A percentile compares a stretch with the other conserved stretches of the same genome.
These are phyloP conservation scores for Hypericum perforatum DNA, from an alignment of 345 rosid genomes.

Conservation along the genomic window DNA sequence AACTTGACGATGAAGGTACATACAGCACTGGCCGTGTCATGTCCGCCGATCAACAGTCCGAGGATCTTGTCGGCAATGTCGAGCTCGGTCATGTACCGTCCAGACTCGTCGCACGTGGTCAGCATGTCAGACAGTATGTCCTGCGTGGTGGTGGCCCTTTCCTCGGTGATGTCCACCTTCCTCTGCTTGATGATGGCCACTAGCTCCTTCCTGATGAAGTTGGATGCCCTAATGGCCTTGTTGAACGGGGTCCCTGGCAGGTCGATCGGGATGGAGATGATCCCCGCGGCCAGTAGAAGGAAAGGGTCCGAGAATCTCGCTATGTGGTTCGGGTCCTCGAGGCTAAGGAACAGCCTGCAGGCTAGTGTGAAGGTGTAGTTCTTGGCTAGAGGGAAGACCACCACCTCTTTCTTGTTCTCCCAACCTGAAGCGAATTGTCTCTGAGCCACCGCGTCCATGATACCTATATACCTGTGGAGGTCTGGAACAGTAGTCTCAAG, in stretches of 20 bases:
- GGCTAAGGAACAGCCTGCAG: conserved; percentile 21
- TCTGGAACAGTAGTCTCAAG: too few relatives aligned
- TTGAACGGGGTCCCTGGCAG: conserved; percentile 24
- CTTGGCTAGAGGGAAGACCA: conserved; percentile 26
- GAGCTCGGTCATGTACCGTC: conserved; percentile 26
- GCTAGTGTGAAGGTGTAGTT: conserved; percentile 28
- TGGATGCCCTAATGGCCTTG: conserved; percentile 22
- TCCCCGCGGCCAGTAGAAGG: conserved; percentile 14
- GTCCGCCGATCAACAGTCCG: conserved; percentile 30
- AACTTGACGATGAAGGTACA: conserved; percentile 31
- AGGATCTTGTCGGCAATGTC: conserved; percentile 32
- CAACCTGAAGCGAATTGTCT: conserved; percentile 17
- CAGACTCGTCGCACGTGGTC: conserved; percentile 16
- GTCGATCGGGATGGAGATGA: conserved; percentile 24
- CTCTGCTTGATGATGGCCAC: conserved; percentile 20
- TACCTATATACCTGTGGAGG: conserved; percentile 10
- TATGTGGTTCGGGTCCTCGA: conserved; percentile 21
- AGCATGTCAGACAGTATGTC: conserved; percentile 31
- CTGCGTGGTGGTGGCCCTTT: conserved; percentile 12
- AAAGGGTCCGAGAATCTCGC: conserved; percentile 19
- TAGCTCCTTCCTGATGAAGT: conserved; percentile 27
- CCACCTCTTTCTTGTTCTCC: conserved; percentile 23
- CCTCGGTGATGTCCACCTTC: conserved; percentile 17
- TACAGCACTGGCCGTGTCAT: conserved; percentile 32
- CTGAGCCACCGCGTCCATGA: conserved; percentile 23